phyloP scores from a whole-genome alignment of 768 basidiomycete species.

The Albatrellus ellisii region DNA sequence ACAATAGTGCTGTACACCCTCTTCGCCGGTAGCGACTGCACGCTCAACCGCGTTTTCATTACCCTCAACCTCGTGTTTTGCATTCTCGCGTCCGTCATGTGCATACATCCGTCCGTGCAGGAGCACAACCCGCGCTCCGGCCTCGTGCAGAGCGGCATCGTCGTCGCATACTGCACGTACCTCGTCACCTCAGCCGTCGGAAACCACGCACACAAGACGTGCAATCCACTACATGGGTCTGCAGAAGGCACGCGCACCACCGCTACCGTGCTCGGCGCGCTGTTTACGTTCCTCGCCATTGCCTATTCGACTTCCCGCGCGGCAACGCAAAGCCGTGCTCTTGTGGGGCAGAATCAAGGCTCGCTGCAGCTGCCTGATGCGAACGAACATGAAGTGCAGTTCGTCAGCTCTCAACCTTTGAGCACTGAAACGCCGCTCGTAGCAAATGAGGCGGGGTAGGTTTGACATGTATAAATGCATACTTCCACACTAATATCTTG shows the following conservation, averaged over 20 bases:
- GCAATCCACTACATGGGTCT: conserved; percentile 71
- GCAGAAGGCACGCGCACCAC: conserved; percentile 63
- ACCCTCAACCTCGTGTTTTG: conserved; percentile 82
- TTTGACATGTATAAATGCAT: conserved; percentile 5
- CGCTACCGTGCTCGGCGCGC: conserved; percentile 77
- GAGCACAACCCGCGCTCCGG: conserved; percentile 91
- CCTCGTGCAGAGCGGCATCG: conserved; percentile 91
- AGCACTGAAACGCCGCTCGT: conserved; percentile 81
- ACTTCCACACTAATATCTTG: neutral
- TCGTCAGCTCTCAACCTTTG: conserved; percentile 76
- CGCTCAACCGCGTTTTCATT: conserved; percentile 94
- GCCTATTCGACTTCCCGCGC: conserved; percentile 95
- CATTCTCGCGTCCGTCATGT: conserved; percentile 67
- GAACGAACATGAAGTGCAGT: conserved; percentile 47
- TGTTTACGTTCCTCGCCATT: conserved; percentile 96
- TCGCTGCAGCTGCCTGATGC: conserved; percentile 47
- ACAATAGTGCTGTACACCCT: conserved; percentile 86
- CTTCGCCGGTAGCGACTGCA: conserved; percentile 80
- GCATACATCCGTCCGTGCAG: conserved; percentile 77
- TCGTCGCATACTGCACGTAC: conserved; percentile 96
- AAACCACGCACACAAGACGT: conserved; percentile 76
- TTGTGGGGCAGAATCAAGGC: conserved; percentile 64
- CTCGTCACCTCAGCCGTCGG: conserved; percentile 87
- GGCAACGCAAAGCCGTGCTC: conserved; percentile 86
- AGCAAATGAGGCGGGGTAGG: conserved; percentile 90